phyloP scores from a whole-genome alignment of 2,329 filamentous ascomycete species.

The Trichoderma lentiforme region DNA sequence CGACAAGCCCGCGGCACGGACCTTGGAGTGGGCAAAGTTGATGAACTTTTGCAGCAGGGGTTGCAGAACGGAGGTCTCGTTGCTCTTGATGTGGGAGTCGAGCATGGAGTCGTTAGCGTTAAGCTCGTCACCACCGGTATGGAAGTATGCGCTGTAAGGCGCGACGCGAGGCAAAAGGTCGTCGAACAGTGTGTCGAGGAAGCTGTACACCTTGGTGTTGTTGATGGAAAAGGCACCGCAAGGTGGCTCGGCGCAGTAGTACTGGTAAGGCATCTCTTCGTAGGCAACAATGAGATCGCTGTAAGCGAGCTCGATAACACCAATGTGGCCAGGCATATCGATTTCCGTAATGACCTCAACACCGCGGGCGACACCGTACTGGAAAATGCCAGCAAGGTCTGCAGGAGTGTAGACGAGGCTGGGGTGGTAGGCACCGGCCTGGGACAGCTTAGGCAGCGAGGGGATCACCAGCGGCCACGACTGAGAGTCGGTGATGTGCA shows the following conservation, averaged over 20 bases:
- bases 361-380: slow-evolving; percentile 62
- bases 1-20: slow-evolving; percentile 61
- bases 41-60: slow-evolving; percentile 80
- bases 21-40: slow-evolving; percentile 62
- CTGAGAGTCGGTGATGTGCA: slow-evolving; percentile 80
- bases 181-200: slow-evolving; percentile 67
- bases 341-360: slow-evolving; percentile 60
- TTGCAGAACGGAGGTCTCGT: slow-evolving; percentile 60
- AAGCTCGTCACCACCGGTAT: slow-evolving; percentile 85
- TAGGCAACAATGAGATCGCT: slow-evolving; percentile 54
- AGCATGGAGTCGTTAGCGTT: slow-evolving; percentile 64
- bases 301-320: slow-evolving; percentile 51
- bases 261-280: slow-evolving; percentile 53
- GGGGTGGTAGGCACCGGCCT: slow-evolving; percentile 70
- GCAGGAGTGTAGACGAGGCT: slow-evolving; percentile 64
- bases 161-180: slow-evolving; percentile 73
- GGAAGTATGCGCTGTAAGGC: slow-evolving; percentile 72
- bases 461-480: slow-evolving; percentile 83
- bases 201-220: slow-evolving; percentile 63
- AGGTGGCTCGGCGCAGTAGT: slow-evolving; percentile 60
- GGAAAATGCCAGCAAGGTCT: slow-evolving; percentile 65
- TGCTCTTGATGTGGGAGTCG: slow-evolving; percentile 68
- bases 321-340: slow-evolving; percentile 59
- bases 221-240: slow-evolving; percentile 76
- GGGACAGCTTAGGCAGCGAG: slow-evolving; percentile 63